phyloP scores from a whole-genome alignment of 345 rosid species.

The Laguncularia racemosa region DNA sequence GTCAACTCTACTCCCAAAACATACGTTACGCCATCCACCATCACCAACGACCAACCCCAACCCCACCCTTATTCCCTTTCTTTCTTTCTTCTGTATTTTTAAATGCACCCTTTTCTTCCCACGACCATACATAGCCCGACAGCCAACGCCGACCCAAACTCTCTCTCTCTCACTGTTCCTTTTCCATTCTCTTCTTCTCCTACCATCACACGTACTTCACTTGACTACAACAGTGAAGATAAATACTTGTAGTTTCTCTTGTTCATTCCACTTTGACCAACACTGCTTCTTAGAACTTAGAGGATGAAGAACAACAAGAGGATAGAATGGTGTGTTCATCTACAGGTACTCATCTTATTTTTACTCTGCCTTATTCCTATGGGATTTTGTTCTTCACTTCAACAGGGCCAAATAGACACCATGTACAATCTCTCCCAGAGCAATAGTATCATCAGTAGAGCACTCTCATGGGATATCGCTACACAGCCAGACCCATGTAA shows the following conservation, averaged over 20 bases:
- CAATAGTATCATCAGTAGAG: conserved; percentile 9
- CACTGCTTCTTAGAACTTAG: too few species aligned
- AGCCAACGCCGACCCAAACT: too few species aligned
- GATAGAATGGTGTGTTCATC: too few species aligned
- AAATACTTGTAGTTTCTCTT: too few species aligned
- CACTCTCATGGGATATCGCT: conserved; percentile 24
- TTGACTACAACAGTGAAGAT: too few species aligned
- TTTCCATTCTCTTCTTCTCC: too few species aligned
- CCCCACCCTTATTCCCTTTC: background rate
- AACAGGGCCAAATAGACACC: conserved; percentile 27
- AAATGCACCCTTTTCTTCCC: background rate
- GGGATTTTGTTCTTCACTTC: conserved; percentile 19
- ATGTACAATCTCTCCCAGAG: conserved; percentile 33
- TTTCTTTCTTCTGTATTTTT: conserved; percentile 6
- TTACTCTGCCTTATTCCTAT: conserved; percentile 15
- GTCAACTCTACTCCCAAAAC: conserved; percentile 28
- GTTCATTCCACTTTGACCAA: too few species aligned
- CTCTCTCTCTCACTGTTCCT: conserved; percentile 5
- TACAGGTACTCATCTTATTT: background rate
- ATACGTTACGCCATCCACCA: conserved; percentile 2
- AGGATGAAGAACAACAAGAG: too few species aligned
- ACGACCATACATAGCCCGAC: background rate
- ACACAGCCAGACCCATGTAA: conserved; percentile 36
- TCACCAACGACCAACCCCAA: background rate
- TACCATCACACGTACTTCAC: too few species aligned